Base-by-base conservation (phyloP, 768 basidiomycete species). In the Hericium coralloides region DNA sequence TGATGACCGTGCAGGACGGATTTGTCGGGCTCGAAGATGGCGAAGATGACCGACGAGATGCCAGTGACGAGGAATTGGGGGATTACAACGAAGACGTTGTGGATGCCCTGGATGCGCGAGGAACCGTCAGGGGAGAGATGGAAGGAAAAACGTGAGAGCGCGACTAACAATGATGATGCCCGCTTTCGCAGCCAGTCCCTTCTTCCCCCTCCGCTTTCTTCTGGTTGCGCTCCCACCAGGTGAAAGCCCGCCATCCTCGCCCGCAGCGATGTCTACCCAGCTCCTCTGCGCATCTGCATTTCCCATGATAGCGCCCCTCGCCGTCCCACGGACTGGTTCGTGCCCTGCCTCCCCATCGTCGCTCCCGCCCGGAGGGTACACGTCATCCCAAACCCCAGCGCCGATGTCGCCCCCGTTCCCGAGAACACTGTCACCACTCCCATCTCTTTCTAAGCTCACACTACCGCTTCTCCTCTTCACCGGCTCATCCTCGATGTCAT, bases 1-100 rank as follows among this genome's bases (percentile, higher is more conserved):
- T 60, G 55, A 3, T 49, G 49, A 14, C 60, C 60, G 51, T 63
- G 61, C 38, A 63, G 55, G 18, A 61, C 73, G 5, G 76, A 73
- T 55, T 77, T 81, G 23, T 71, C 66, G 0, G 88, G 85, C 58
- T 95, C 94, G 59, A 93, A 76, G 4, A 97, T 70, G 15, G 89
- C 89, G 65, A 98, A 97, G 49, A 98, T 79, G 59, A 95, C 73
- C 10, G 93, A 83, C 0, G 92, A 84, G 4, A 98, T 69, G 22
- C 85, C 92, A 0, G 91, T 95, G 36, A 95, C 87, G 41, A 98
- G 77, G 71, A 98, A 95, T 66, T 98, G 95, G 0, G 95, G 95
- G 7, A 97, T 73, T 58, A 98, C 95, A 59, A 98, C 76, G 70
- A 89, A 95, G 58, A 97, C 81, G 65, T 97, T 98, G 70, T 98